Base-by-base conservation (phyloP, 2,329 filamentous ascomycete genomes). In the Aspergillus jensenii region DNA sequence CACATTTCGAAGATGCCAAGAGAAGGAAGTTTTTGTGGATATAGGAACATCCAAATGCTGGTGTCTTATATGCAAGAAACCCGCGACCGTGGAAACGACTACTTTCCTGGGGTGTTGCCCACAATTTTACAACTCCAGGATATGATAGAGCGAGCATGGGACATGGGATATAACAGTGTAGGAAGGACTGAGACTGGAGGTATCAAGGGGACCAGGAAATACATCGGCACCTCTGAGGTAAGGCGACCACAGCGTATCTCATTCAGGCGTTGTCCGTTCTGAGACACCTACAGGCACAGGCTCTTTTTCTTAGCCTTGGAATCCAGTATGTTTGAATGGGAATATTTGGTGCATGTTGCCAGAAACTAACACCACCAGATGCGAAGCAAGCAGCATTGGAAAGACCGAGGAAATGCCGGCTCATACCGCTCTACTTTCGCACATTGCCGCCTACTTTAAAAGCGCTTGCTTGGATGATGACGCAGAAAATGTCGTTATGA, bases 41-140 rank as follows among this genome's bases (percentile, higher is more conserved):
- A 97, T 71, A 85, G 93, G 41, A 98, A 96, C 69, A 96, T 96
- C 33, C 95, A 98, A 72, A 96, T 96, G 87, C 75, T 97, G 65
- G 79, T 89, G 14, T 93, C 92, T 0, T 93, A 91, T 71, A 85
- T 97, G 19, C 84, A 87, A 58, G 83, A 82, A 8, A 77, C 84
- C 1, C 72, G 78, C 40, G 79, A 79, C 12, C 74, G 79, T 12
- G 90, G 89, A 0, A 74, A 82, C 59, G 79, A 87, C 41, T 75
- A 79, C 48, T 90, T 96, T 59, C 73, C 79, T 1, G 77, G 79
- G 4, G 79, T 76, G 1, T 78, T 93, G 6, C 93, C 95, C 0
- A 87, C 86, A 3, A 90, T 98, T 27, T 84, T 97, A 53, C 80
- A 88, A 50, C 84, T 98, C 7, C 95, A 98, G 70, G 89, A 96